Conservation (phyloP, 2,329 filamentous ascomycete genomes). For the Metarhizium humberi region DNA sequence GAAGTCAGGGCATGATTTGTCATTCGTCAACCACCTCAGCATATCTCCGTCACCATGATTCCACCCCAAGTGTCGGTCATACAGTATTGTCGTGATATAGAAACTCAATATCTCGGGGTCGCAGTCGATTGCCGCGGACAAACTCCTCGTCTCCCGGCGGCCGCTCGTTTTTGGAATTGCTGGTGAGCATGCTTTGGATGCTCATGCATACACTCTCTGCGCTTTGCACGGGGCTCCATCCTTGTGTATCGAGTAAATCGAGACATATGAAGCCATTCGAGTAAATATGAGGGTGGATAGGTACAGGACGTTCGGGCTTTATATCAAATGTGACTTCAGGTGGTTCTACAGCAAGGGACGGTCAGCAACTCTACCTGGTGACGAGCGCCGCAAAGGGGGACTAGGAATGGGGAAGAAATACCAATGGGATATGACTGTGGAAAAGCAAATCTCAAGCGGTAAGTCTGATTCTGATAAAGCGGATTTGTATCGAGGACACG, state of each 20-base stretch:
- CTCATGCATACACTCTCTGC: conserved; percentile 97
- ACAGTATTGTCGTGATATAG: conserved; percentile 86
- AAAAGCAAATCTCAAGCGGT: conserved; percentile 83
- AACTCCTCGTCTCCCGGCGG: conserved; percentile 88
- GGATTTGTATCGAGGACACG: conserved; percentile 84
- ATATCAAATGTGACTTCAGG: conserved; percentile 87
- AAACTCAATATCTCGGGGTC: conserved; percentile 86
- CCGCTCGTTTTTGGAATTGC: conserved; percentile 84
- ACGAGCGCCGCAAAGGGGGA: neutral
- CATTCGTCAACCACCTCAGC: neutral
- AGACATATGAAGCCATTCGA: conserved; percentile 98
- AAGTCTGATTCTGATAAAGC: conserved; percentile 70
- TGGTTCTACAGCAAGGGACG: conserved; percentile 51
- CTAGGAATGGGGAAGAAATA: conserved; percentile 30
- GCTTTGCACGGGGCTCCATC: conserved; percentile 95
- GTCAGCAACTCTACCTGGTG: neutral
- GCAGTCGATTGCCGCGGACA: conserved; percentile 65
- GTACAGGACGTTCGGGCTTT: conserved; percentile 58
- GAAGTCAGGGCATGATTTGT: neutral
- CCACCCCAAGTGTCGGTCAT: conserved; percentile 20
- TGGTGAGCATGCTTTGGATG: conserved; percentile 95
- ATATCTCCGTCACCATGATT: neutral
- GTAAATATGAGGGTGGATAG: conserved; percentile 96
- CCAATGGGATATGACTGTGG: conserved; percentile 81
- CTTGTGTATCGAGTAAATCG: conserved; percentile 76